phyloP scores from a whole-genome alignment of 768 basidiomycete genomes.

The Kwoniella shandongensis region DNA sequence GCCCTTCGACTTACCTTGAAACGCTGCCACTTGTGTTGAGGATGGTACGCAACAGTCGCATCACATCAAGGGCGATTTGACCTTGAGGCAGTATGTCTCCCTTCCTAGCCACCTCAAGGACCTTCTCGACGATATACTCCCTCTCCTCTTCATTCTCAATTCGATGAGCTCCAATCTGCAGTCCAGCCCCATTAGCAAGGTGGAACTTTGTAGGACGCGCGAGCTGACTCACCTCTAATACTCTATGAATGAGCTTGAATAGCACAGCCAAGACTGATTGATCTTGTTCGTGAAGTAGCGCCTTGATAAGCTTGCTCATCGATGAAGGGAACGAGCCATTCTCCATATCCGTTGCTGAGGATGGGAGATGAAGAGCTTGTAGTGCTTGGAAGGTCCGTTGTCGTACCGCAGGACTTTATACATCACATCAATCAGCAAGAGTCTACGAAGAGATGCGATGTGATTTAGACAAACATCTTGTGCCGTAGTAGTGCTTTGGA shows the following conservation, averaged over 20 bases:
- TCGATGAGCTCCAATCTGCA: slow-evolving; percentile 17
- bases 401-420: slow-evolving; percentile 27
- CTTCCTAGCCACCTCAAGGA: slow-evolving; percentile 8
- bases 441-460: not conserved
- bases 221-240: slow-evolving; percentile 27
- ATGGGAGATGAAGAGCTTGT: slow-evolving; percentile 16
- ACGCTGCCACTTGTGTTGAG: not conserved
- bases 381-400: slow-evolving; percentile 33
- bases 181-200: not conserved
- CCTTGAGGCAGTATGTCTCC: not conserved
- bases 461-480: slow-evolving; percentile 27
- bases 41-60: slow-evolving; percentile 2
- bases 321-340: slow-evolving; percentile 28
- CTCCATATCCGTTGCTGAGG: not conserved
- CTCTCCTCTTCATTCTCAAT: slow-evolving; percentile 25
- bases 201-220: not conserved
- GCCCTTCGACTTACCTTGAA: not conserved
- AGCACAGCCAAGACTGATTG: slow-evolving; percentile 17
- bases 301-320: slow-evolving; percentile 29
- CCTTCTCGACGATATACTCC: slow-evolving; percentile 26
- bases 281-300: slow-evolving; percentile 5
- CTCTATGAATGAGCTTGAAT: slow-evolving; percentile 11
- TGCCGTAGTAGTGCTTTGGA: slow-evolving; percentile 30
- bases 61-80: slow-evolving; percentile 11
- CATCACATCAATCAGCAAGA: not conserved